Evolutionary conservation across 192 early-diverging fungal genomes (phyloP), one percentile per base, ranked within the genome.

Genomic region (Coemansia sp.): DNA sequence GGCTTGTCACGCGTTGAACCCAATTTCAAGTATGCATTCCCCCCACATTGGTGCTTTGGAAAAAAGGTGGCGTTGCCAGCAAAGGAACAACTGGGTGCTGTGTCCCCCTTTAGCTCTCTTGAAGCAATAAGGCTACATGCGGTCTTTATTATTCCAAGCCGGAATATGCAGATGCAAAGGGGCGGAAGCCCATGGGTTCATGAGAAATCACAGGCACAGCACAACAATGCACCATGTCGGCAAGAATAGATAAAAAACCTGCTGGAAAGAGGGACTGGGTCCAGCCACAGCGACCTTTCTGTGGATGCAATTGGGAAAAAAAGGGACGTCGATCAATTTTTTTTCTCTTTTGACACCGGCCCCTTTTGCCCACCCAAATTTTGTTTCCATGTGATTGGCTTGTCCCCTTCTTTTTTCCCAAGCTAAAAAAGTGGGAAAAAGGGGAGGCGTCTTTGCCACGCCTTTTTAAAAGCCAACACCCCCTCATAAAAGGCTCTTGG

Each of bases 291-390:
- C 39, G 16, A 40, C 39, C 43, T 45, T 45, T 45, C 43, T 45
- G 43, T 20, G 18, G 43, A 9, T 45, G 43, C 43, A 45, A 45
- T 45, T 20, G n/a, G 43, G 43, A 45, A 45, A 45, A 20, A 18
- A 13, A 43, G 45, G 26, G 51, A 55, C 28, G 51, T 55, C 51
- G 51, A 55, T 55, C 51, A 14, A 2, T 51, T 55, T 58, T 36
- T 21, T 18, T 37, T 5, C 56, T 9, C 50, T 33, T 37, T 58
- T 36, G 16, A 36, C 33, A 13, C 34, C 20, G 18, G 31, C 31
- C 31, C 56, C n/a, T 58, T 58, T 18, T 58, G n/a, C 20, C 11
- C n/a, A 33, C 33, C 56, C 33, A 58, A 55, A 9, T 55, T 55
- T 26, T 11, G 26, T n/a, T 31, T 31, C 51, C 24, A 55, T 28